These are phyloP conservation scores for Paraglomus occultum DNA, from an alignment of 192 early-diverging fungal genomes.

Conservation along the genomic window DNA sequence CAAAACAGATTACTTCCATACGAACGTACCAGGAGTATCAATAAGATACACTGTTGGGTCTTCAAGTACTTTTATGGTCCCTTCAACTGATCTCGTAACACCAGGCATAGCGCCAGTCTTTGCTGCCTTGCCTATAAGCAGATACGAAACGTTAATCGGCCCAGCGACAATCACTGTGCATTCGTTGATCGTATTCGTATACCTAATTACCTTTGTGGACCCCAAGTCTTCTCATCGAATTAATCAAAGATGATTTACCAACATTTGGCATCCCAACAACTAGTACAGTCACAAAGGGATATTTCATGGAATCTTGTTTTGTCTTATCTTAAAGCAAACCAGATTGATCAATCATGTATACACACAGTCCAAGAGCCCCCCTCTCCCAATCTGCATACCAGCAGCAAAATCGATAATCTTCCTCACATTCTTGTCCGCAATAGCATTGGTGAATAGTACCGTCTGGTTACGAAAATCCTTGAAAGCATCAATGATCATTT, in stretches of 20 bases:
- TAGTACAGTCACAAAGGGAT: slow-evolving; percentile 58
- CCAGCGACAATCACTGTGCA: background rate
- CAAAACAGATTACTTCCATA: too few species aligned
- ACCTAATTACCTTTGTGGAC: slow-evolving; percentile 52
- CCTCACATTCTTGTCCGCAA: slow-evolving; percentile 57
- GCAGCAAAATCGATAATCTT: slow-evolving; percentile 68
- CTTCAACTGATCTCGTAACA: slow-evolving; percentile 74
- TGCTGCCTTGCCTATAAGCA: slow-evolving; percentile 65
- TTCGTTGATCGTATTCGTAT: background rate
- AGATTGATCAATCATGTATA: background rate
- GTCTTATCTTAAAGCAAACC: slow-evolving; percentile 35
- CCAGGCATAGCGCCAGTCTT: slow-evolving; percentile 84
- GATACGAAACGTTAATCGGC: background rate
- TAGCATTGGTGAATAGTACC: slow-evolving; percentile 66
- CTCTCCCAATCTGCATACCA: slow-evolving; percentile 30
- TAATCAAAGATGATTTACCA: slow-evolving; percentile 92
- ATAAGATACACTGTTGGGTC: slow-evolving; percentile 89
- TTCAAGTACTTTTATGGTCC: slow-evolving; percentile 76
- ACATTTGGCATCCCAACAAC: slow-evolving; percentile 97
- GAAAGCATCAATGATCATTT: slow-evolving; percentile 38
- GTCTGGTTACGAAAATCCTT: slow-evolving; percentile 47
- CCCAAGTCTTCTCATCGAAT: slow-evolving; percentile 77
- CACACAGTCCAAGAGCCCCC: background rate
- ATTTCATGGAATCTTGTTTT: slow-evolving; percentile 23
- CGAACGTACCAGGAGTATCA: slow-evolving; percentile 71